These are phyloP conservation scores for Gossypium ekmanianum DNA, from an alignment of 345 rosid genomes.

Conservation along the genomic window DNA sequence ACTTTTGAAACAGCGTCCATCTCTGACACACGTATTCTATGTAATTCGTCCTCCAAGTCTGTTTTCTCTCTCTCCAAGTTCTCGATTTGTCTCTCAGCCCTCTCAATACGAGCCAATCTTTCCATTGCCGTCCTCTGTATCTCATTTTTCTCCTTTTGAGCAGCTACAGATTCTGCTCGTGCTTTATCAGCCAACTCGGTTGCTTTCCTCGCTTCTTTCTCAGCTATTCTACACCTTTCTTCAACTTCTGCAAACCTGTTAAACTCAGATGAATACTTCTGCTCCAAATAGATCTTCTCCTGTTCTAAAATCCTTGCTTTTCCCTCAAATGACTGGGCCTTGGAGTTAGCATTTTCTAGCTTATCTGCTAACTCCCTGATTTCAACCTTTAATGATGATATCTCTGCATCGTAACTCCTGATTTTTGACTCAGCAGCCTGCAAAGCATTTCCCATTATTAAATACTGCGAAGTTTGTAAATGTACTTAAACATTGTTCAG, in stretches of 20 bases:
- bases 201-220: conserved; percentile 82
- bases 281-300: conserved; percentile 79
- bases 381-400: conserved; percentile 52
- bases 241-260: conserved; percentile 79
- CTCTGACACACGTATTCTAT: conserved; percentile 58
- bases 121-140: conserved; percentile 85
- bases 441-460: conserved; percentile 27
- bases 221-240: conserved; percentile 76
- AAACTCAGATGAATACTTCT: conserved; percentile 75
- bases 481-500: background rate
- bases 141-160: conserved; percentile 77
- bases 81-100: conserved; percentile 76
- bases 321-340: conserved; percentile 70
- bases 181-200: conserved; percentile 86
- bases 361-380: conserved; percentile 55
- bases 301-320: conserved; percentile 79
- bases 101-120: conserved; percentile 77
- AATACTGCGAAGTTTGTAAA: background rate
- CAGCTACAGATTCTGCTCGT: conserved; percentile 70
- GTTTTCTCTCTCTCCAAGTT: conserved; percentile 67
- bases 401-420: conserved; percentile 66
- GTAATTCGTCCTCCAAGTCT: conserved; percentile 57
- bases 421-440: conserved; percentile 93
- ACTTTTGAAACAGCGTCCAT: conserved; percentile 69
- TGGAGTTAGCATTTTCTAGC: conserved; percentile 63